Percentiles rank a stretch among this genome's conserved stretches.
phyloP scores from a whole-genome alignment of 805 yeast species.

The Candida silvicultrix region DNA sequence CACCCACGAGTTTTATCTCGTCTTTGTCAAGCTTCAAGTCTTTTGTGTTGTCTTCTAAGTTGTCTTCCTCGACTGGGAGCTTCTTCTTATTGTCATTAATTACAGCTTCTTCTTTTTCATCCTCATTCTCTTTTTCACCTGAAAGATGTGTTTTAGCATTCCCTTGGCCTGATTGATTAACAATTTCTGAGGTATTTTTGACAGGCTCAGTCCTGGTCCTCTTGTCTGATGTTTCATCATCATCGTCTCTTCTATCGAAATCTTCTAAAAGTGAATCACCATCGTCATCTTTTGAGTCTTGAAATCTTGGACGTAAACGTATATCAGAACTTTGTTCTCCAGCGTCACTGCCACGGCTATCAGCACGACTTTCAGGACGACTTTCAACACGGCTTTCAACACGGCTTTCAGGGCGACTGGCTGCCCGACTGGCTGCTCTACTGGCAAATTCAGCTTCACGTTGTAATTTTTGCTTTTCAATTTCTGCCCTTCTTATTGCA shows the following conservation, averaged over 20 bases:
- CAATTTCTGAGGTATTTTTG: too few relatives aligned
- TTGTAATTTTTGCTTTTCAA: constrained; percentile 4
- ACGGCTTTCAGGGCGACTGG: constrained; percentile 2
- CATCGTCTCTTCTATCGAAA: constrained; percentile 18
- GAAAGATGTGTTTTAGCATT: too few relatives aligned
- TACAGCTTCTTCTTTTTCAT: not conserved
- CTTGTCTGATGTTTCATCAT: constrained; percentile 12
- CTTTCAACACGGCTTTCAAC: not conserved
- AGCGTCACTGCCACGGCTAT: not conserved
- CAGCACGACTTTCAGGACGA: not conserved
- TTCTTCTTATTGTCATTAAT: too few relatives aligned
- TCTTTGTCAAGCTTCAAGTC: too few relatives aligned
- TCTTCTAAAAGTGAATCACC: not conserved
- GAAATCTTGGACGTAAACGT: not conserved
- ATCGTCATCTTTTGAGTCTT: constrained; percentile 8
- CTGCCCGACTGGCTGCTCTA: not conserved
- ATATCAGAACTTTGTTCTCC: not conserved
- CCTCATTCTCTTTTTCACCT: not conserved
- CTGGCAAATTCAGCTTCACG: constrained; percentile 3
- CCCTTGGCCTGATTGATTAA: too few relatives aligned
- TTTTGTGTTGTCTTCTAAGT: too few relatives aligned
- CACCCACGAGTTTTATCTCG: too few relatives aligned
- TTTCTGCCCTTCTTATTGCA: constrained; percentile 10
- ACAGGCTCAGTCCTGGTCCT: not conserved
- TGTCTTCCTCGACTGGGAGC: too few relatives aligned